A percentile compares a stretch with the other conserved stretches of the same genome.
Conservation (phyloP, 768 basidiomycete species). For the Russula ochroleuca region DNA sequence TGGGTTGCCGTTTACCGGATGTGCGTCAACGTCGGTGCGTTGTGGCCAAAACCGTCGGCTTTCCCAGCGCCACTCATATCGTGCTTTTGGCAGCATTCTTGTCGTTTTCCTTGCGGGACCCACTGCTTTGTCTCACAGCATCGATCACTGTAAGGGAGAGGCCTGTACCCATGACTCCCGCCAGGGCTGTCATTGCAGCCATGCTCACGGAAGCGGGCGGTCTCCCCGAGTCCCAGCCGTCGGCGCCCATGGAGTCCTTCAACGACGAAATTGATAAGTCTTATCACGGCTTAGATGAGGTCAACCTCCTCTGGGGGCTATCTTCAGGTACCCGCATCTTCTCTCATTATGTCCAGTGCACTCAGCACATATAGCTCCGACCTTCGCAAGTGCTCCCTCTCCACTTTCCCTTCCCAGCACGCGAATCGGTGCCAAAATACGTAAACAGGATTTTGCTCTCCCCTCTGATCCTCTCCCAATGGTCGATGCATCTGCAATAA, state of each 20-base stretch:
- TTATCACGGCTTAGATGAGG: slow-evolving; percentile 54
- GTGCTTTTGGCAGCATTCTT: slow-evolving; percentile 38
- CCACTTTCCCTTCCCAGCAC: slow-evolving; percentile 58
- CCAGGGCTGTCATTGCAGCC: slow-evolving; percentile 35
- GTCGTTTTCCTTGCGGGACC: slow-evolving; percentile 62
- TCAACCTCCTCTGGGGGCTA: slow-evolving; percentile 64
- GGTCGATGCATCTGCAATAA: slow-evolving; percentile 36
- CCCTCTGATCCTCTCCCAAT: slow-evolving; percentile 45
- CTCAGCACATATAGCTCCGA: slow-evolving; percentile 40
- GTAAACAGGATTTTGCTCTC: slow-evolving; percentile 58
- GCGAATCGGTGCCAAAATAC: slow-evolving; percentile 63
- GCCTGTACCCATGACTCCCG: slow-evolving; percentile 47
- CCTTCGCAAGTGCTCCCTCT: slow-evolving; percentile 35
- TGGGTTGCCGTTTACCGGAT: slow-evolving; percentile 85
- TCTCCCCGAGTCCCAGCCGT: slow-evolving; percentile 35
- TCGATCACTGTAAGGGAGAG: slow-evolving; percentile 87
- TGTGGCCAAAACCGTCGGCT: too few species aligned
- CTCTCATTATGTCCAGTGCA: slow-evolving; percentile 2
- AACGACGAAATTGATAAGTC: slow-evolving; percentile 38
- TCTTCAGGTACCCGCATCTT: slow-evolving; percentile 43
- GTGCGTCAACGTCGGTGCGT: slow-evolving; percentile 74
- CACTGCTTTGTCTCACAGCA: slow-evolving; percentile 77
- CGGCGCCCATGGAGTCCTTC: slow-evolving; percentile 30
- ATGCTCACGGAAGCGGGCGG: slow-evolving; percentile 36
- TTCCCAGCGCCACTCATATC: not conserved